Conservation (phyloP, 169 alveolate genomes). For the Plasmodium chabaudi region DNA sequence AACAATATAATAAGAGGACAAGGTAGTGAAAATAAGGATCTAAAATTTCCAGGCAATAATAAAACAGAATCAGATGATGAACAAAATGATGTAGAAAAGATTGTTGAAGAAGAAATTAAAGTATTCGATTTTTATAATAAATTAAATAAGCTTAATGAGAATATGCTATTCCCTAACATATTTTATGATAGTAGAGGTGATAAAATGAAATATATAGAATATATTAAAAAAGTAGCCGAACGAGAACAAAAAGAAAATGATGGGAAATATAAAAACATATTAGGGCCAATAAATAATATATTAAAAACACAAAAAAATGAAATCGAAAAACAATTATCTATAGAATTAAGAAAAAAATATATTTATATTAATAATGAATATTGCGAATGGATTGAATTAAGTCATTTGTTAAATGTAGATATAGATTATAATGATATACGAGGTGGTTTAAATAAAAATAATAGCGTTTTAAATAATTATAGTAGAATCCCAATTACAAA, state of each 20-base stretch:
- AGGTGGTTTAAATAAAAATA: constrained; percentile 5
- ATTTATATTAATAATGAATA: constrained; percentile 63
- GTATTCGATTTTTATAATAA: constrained; percentile 39
- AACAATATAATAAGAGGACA: background rate
- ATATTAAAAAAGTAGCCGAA: background rate
- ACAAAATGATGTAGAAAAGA: constrained; percentile 24
- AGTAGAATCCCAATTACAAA: constrained; percentile 65
- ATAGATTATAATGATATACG: constrained; percentile 61
- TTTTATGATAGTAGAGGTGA: constrained; percentile 32
- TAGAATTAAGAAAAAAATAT: constrained; percentile 31
- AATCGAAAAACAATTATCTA: constrained; percentile 32
- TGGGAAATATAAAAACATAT: background rate
- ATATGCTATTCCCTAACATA: constrained; percentile 19
- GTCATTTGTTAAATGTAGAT: constrained; percentile 58
- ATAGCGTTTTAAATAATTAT: constrained; percentile 38
- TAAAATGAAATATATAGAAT: constrained; percentile 37
- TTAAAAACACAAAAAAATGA: constrained; percentile 29
- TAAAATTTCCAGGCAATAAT: background rate
- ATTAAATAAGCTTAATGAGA: constrained; percentile 43
- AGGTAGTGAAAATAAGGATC: background rate
- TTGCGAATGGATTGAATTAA: constrained; percentile 74
- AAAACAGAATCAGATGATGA: no score
- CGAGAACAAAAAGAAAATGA: background rate
- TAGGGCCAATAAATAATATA: constrained; percentile 28
- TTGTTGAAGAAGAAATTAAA: constrained; percentile 48